Evolutionary conservation across 1,139 yeast species (phyloP).

Genomic region (Yarrowia galli): DNA sequence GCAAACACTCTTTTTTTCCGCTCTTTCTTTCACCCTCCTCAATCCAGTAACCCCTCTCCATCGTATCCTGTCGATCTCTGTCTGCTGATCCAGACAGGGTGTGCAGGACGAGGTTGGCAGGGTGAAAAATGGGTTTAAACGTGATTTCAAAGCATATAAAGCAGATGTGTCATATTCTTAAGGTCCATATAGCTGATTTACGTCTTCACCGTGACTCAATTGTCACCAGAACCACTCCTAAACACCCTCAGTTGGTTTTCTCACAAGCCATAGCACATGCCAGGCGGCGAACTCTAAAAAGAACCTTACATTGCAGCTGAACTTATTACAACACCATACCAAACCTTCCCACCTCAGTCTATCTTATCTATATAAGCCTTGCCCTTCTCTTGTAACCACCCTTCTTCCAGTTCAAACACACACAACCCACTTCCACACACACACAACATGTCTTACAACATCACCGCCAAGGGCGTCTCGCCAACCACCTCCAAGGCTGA

Average conservation of each 20-base stretch:
- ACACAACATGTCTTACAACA: slow-evolving; percentile 24
- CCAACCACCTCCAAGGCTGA: slow-evolving; percentile 61
- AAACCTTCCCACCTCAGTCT: not conserved
- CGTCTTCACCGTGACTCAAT: too few relatives aligned
- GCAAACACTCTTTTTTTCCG: not conserved
- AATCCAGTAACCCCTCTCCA: slow-evolving; percentile 14
- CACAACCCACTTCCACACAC: not conserved
- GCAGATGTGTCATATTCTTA: too few relatives aligned
- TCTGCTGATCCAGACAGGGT: slow-evolving; percentile 16
- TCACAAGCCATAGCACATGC: not conserved
- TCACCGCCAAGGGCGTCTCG: slow-evolving; percentile 68
- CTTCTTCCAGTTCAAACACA: not conserved
- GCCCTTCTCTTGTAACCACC: too few relatives aligned
- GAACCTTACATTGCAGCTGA: slow-evolving; percentile 1
- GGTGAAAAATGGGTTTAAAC: not conserved
- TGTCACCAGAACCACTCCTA: too few relatives aligned
- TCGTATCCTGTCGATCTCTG: slow-evolving; percentile 25
- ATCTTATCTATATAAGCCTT: slow-evolving; percentile 20
- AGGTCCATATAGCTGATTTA: too few relatives aligned
- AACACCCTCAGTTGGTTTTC: too few relatives aligned
- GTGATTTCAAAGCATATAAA: too few relatives aligned
- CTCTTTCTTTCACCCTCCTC: not conserved
- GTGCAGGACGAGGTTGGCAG: not conserved
- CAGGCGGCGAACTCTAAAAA: not conserved
- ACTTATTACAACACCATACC: not conserved